Conservation (phyloP, 768 basidiomycete species). For the Kwoniella sp. region DNA sequence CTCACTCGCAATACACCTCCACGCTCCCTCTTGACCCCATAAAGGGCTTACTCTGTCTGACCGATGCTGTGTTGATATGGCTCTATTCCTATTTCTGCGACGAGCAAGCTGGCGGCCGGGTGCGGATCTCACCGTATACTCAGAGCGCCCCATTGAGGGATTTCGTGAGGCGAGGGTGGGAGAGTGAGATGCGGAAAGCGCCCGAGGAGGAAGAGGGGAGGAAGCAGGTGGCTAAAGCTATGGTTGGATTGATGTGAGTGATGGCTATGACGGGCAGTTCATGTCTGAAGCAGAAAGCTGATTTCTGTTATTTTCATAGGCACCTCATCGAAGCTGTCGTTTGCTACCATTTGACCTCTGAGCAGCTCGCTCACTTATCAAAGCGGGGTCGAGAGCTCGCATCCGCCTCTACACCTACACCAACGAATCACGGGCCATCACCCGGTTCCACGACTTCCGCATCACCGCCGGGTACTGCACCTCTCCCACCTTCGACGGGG, state of each 20-base stretch:
- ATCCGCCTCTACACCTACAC: slow-evolving; percentile 8
- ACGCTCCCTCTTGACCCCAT: slow-evolving; percentile 33
- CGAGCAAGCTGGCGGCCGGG: slow-evolving; percentile 35
- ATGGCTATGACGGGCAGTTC: no score
- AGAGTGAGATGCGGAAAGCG: slow-evolving; percentile 29
- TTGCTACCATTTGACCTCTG: slow-evolving; percentile 32
- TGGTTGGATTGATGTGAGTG: slow-evolving; percentile 49
- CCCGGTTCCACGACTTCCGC: slow-evolving; percentile 20
- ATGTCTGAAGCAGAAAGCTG: no score
- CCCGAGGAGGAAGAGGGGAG: slow-evolving; percentile 21
- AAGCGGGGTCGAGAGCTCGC: slow-evolving; percentile 18
- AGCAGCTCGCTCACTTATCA: slow-evolving; percentile 31
- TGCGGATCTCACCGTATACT: slow-evolving; percentile 25
- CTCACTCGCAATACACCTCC: slow-evolving; percentile 26
- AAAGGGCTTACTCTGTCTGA: slow-evolving; percentile 38
- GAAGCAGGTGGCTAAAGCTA: slow-evolving; percentile 37
- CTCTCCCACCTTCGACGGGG: neutral
- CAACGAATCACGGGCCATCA: slow-evolving; percentile 24
- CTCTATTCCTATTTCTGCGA: slow-evolving; percentile 46
- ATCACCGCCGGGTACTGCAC: slow-evolving; percentile 22
- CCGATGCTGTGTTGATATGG: slow-evolving; percentile 46
- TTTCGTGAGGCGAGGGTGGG: slow-evolving; percentile 37
- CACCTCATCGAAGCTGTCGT: slow-evolving; percentile 47
- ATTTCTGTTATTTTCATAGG: slow-evolving; percentile 18
- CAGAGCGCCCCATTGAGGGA: slow-evolving; percentile 32